A percentile compares a stretch with the other conserved stretches of the same genome.
These are phyloP conservation scores for Irpex rosettiformis DNA, from an alignment of 1,284 basidiomycete genomes.

Conservation along the genomic window DNA sequence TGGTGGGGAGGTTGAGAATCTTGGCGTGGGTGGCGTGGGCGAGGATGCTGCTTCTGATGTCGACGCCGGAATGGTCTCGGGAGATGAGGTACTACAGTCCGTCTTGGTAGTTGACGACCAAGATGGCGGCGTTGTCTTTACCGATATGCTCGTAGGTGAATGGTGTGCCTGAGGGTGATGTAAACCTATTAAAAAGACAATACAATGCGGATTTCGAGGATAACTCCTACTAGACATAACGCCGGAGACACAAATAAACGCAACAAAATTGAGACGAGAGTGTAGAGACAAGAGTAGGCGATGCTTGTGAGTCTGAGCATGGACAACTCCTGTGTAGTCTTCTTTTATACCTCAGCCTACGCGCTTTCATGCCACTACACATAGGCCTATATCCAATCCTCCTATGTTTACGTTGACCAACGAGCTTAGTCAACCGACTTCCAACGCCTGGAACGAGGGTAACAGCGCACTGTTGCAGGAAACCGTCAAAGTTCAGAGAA, in stretches of 20 bases:
- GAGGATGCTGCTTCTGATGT: constrained; percentile 40
- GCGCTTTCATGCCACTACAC: neutral
- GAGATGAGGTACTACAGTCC: constrained; percentile 43
- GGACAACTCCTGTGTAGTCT: too few species aligned
- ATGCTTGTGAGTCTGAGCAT: too few species aligned
- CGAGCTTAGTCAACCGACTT: neutral
- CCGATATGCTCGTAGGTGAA: constrained; percentile 38
- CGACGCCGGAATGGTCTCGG: constrained; percentile 35
- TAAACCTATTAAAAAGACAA: neutral
- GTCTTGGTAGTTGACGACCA: constrained; percentile 46
- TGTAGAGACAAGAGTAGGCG: too few species aligned
- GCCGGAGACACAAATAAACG: too few species aligned
- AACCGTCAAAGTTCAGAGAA: neutral
- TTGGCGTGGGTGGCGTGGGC: constrained; percentile 43
- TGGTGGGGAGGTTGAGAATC: constrained; percentile 39
- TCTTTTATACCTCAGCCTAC: too few species aligned
- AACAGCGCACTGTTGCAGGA: neutral
- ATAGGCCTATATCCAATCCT: neutral
- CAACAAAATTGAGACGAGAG: too few species aligned
- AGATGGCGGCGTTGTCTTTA: constrained; percentile 38
- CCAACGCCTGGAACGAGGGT: neutral
- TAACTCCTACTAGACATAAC: too few species aligned
- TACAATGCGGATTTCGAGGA: too few species aligned
- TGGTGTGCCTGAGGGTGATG: constrained; percentile 5
- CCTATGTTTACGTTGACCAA: neutral